These are phyloP conservation scores for Osmanthus fragrans DNA, from an alignment of 257 asterid species.

Conservation along the genomic window DNA sequence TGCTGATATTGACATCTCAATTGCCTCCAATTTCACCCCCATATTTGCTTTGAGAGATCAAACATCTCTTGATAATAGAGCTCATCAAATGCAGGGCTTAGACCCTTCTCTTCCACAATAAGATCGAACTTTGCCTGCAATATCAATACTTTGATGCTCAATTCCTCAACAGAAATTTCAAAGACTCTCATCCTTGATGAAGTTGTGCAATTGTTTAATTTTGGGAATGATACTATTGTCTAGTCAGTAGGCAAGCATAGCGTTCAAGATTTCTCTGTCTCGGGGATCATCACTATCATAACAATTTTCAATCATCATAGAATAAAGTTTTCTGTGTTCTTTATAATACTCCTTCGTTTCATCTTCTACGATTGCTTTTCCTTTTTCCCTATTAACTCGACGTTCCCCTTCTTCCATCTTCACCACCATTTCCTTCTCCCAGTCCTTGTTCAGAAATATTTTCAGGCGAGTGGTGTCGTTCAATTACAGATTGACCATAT, in stretches of 20 bases:
- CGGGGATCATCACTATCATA: neutral
- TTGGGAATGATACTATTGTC: neutral
- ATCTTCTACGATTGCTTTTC: neutral
- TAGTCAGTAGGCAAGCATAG: neutral
- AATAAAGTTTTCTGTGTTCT: neutral
- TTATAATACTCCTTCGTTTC: neutral
- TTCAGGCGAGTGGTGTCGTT: neutral
- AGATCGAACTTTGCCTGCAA: neutral
- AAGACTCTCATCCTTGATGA: neutral
- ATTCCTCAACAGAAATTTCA: neutral
- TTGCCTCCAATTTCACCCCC: neutral
- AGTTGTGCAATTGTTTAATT: neutral
- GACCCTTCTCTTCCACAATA: neutral
- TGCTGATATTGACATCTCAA: neutral
- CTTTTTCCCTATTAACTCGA: neutral
- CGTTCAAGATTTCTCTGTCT: neutral
- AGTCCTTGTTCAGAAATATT: neutral
- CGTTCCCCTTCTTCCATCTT: neutral
- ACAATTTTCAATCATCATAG: neutral
- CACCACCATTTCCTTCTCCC: neutral
- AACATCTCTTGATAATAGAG: neutral
- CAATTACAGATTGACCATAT: too few relatives aligned
- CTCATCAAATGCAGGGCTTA: neutral
- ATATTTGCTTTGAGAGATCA: neutral
- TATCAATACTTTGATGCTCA: neutral